phyloP scores from a whole-genome alignment of 441 rosid species.

The Erodium moschatum region DNA sequence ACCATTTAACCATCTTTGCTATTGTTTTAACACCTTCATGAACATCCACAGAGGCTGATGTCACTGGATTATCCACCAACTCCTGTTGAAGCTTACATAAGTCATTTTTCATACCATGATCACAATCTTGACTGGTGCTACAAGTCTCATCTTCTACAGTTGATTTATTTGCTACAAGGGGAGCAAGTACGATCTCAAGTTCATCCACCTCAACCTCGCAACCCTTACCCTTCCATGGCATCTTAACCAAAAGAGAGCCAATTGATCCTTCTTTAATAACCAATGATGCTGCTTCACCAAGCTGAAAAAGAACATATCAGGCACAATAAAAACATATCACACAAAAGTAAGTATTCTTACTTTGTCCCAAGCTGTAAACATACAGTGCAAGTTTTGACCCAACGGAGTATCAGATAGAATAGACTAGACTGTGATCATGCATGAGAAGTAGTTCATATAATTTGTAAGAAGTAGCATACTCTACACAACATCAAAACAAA shows the following conservation, averaged over 20 bases:
- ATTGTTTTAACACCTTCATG: slow-evolving; percentile 97
- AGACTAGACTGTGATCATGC: too few species aligned
- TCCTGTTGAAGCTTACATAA: slow-evolving; percentile 36
- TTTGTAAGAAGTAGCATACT: too few species aligned
- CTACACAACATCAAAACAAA: too few species aligned
- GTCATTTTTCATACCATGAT: slow-evolving; percentile 23
- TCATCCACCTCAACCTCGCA: slow-evolving; percentile 87
- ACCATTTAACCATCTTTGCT: slow-evolving; percentile 93
- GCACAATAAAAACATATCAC: slow-evolving; percentile 7
- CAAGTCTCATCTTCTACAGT: slow-evolving; percentile 27
- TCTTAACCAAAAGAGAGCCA: slow-evolving; percentile 63
- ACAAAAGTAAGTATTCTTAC: not conserved
- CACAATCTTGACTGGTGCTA: slow-evolving; percentile 30
- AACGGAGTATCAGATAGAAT: too few species aligned
- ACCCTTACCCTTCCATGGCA: slow-evolving; percentile 82
- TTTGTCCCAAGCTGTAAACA: too few species aligned
- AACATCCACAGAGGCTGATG: slow-evolving; percentile 47
- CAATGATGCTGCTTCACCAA: slow-evolving; percentile 50
- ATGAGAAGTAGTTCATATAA: too few species aligned
- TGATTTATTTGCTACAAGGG: slow-evolving; percentile 30
- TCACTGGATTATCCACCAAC: slow-evolving; percentile 28
- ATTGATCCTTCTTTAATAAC: slow-evolving; percentile 92
- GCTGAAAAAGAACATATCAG: slow-evolving; percentile 31
- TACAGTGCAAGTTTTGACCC: too few species aligned
- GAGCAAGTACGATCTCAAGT: slow-evolving; percentile 76